Conservation (phyloP, 306 rosid species). For the Quercus berberidifolia region DNA sequence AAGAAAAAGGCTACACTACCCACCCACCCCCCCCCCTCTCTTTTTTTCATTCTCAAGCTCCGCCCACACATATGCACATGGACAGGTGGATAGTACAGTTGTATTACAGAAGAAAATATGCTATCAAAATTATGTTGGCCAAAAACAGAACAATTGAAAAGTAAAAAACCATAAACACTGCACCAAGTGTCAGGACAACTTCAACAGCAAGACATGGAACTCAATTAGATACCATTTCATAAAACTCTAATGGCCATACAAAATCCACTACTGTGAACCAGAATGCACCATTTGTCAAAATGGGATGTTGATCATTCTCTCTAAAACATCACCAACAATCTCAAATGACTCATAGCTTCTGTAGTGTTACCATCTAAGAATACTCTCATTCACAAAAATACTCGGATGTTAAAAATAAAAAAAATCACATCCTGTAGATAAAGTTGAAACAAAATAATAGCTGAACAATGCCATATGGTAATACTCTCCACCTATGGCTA, state of each 20-base stretch:
- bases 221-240: not conserved
- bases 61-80: not conserved
- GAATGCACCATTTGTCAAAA: not conserved
- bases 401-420: not conserved
- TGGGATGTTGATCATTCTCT: not conserved
- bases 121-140: not conserved
- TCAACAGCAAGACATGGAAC: not conserved
- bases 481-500: not conserved
- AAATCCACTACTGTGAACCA: not conserved
- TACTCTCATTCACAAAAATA: not conserved
- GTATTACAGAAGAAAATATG: not conserved
- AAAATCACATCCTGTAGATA: not conserved
- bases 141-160: not conserved
- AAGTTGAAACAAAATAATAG: not conserved
- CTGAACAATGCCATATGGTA: not conserved
- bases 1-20: too few species aligned
- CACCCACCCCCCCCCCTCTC: rapidly evolving
- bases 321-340: not conserved
- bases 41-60: too few species aligned
- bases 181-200: not conserved
- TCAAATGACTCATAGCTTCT: not conserved
- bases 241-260: not conserved
- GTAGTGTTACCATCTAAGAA: not conserved
- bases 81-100: not conserved
- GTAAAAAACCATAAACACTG: not conserved